Conservation (phyloP, 768 basidiomycete genomes). For the Hygrophoropsis aurantiaca region DNA sequence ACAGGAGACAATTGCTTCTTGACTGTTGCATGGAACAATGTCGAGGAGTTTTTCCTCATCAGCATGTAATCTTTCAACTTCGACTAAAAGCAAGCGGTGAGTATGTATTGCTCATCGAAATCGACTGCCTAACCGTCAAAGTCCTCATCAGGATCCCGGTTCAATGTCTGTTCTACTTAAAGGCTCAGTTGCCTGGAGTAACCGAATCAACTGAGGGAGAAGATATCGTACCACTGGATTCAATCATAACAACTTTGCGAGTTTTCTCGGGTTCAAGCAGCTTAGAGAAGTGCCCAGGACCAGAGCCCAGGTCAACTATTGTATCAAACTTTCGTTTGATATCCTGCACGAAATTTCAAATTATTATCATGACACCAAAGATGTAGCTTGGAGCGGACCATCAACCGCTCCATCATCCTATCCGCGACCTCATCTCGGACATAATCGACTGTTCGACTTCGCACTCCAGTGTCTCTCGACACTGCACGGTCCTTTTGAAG, state of each 20-base stretch:
- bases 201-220: no score
- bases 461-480: slow-evolving; percentile 48
- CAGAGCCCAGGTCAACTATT: slow-evolving; percentile 86
- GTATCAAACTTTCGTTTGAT: slow-evolving; percentile 81
- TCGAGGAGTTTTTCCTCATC: slow-evolving; percentile 84
- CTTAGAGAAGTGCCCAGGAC: slow-evolving; percentile 90
- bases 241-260: slow-evolving; percentile 78
- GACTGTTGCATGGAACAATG: slow-evolving; percentile 65
- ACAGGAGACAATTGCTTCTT: slow-evolving; percentile 91
- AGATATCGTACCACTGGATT: slow-evolving; percentile 71
- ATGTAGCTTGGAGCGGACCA: slow-evolving; percentile 45
- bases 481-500: slow-evolving; percentile 79
- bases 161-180: slow-evolving; percentile 60
- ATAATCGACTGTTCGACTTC: slow-evolving; percentile 86
- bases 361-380: slow-evolving; percentile 3
- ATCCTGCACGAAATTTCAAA: slow-evolving; percentile 55
- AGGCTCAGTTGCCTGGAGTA: no score
- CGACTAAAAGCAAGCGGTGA: slow-evolving; percentile 47
- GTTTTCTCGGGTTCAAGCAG: slow-evolving; percentile 69
- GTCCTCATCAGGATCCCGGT: slow-evolving; percentile 74
- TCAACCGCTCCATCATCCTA: slow-evolving; percentile 84
- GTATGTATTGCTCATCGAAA: no score
- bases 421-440: slow-evolving; percentile 89
- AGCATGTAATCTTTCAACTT: slow-evolving; percentile 71
- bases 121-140: slow-evolving; percentile 66